These are phyloP conservation scores for Neonectria faginata DNA, from an alignment of 2,329 filamentous ascomycete genomes.

Conservation along the genomic window DNA sequence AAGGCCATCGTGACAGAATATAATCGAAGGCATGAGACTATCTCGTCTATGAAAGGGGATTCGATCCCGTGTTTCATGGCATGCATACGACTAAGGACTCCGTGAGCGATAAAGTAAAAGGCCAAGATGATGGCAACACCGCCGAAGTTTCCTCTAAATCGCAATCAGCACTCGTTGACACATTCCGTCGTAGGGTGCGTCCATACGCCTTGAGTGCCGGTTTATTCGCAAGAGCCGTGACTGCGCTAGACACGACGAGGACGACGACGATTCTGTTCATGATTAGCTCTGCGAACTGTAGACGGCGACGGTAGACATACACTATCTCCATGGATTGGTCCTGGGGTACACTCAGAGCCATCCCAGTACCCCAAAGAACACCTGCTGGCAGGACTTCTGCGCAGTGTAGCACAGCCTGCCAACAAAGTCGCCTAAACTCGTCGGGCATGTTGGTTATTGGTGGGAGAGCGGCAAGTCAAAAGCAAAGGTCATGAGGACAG, in stretches of 20 bases:
- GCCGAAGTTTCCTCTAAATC: conserved; percentile 34
- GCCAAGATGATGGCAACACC: conserved; percentile 23
- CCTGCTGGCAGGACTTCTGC: conserved; percentile 31
- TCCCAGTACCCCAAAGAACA: conserved; percentile 32
- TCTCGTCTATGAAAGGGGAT: conserved; percentile 14
- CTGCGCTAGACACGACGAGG: conserved; percentile 29
- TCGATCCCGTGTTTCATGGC: conserved; percentile 13
- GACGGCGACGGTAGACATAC: conserved; percentile 28
- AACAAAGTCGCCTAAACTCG: conserved; percentile 2
- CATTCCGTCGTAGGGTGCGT: conserved; percentile 10
- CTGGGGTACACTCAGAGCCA: conserved; percentile 32
- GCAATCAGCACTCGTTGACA: conserved; percentile 30
- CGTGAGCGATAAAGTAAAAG: conserved; percentile 23
- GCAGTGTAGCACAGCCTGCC: conserved; percentile 18
- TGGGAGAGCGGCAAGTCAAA: background rate
- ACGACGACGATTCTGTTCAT: conserved; percentile 28
- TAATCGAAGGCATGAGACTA: conserved; percentile 29
- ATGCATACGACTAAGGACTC: conserved; percentile 8
- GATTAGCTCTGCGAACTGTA: conserved; percentile 25
- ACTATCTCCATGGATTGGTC: conserved; percentile 26
- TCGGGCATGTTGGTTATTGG: conserved; percentile 22
- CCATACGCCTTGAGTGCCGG: conserved; percentile 38
- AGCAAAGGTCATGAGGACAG: conserved; percentile 3
- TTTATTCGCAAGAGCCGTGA: conserved; percentile 29
- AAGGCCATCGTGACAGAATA: conserved; percentile 25